phyloP scores from a whole-genome alignment of 768 basidiomycete genomes.

The Podaxis sp. region DNA sequence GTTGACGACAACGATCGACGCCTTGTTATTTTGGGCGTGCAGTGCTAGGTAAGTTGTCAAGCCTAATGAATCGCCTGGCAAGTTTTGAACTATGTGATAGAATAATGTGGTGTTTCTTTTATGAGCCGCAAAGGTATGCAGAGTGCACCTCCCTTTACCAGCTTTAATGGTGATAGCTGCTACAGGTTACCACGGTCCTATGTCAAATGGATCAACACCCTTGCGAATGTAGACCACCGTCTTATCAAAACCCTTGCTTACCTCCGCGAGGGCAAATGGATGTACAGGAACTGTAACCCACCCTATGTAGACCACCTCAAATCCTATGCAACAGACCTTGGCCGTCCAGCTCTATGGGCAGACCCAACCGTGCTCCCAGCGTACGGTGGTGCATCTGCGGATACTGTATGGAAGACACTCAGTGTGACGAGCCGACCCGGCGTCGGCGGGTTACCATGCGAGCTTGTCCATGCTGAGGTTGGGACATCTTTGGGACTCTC shows the following conservation, averaged over 20 bases:
- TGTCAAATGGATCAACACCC: slow-evolving; percentile 71
- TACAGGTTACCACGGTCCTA: slow-evolving; percentile 58
- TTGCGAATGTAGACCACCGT: slow-evolving; percentile 64
- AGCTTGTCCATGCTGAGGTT: slow-evolving; percentile 63
- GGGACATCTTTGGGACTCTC: slow-evolving; percentile 42
- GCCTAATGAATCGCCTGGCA: not conserved
- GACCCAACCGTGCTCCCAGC: slow-evolving; percentile 57
- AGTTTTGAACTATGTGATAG: slow-evolving; percentile 29
- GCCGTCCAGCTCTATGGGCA: slow-evolving; percentile 59
- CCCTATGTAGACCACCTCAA: slow-evolving; percentile 36
- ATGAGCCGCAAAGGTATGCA: slow-evolving; percentile 62
- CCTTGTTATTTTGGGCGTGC: slow-evolving; percentile 71
- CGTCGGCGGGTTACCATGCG: slow-evolving; percentile 73
- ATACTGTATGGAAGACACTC: slow-evolving; percentile 49
- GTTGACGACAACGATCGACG: slow-evolving; percentile 52
- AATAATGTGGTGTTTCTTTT: slow-evolving; percentile 90
- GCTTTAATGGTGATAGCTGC: not conserved
- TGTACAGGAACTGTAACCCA: slow-evolving; percentile 45
- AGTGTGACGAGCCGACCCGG: slow-evolving; percentile 47
- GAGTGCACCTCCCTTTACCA: not conserved
- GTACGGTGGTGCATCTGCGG: slow-evolving; percentile 51
- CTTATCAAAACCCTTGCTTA: slow-evolving; percentile 50
- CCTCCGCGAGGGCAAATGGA: slow-evolving; percentile 54
- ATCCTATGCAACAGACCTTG: slow-evolving; percentile 48
- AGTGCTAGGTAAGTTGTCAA: slow-evolving; percentile 57